Percentiles rank a stretch among this genome's conserved stretches.
These are phyloP conservation scores for Psophocarpus tetragonolobus DNA, from an alignment of 306 rosid species.

Conservation along the genomic window DNA sequence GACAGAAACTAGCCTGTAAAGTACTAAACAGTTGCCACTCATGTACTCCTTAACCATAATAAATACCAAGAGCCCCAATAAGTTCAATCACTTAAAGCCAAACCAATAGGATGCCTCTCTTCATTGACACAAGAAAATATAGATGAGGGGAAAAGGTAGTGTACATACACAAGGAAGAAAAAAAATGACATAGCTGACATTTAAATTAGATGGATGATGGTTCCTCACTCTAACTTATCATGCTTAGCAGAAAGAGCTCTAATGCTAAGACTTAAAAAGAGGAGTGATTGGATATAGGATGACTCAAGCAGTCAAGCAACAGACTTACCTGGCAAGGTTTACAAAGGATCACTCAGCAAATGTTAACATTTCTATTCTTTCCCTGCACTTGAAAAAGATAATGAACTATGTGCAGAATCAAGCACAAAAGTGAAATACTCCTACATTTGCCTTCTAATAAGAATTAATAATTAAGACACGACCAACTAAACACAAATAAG, in stretches of 20 bases:
- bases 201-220: conserved; percentile 28
- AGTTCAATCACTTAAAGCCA: conserved; percentile 38
- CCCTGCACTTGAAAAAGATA: conserved; percentile 45
- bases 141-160: conserved; percentile 32
- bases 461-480: conserved; percentile 6
- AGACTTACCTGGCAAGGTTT: conserved; percentile 47
- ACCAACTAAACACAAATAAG: not conserved
- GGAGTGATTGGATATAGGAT: conserved; percentile 33
- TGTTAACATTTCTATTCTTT: conserved; percentile 44
- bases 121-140: conserved; percentile 37
- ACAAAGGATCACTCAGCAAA: conserved; percentile 39
- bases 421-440: conserved; percentile 27
- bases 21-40: conserved; percentile 38
- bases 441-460: conserved; percentile 20
- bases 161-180: conserved; percentile 6
- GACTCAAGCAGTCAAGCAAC: conserved; percentile 36
- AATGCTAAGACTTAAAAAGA: conserved; percentile 28
- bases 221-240: conserved; percentile 30
- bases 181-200: conserved; percentile 18
- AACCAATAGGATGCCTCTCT: conserved; percentile 30
- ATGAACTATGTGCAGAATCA: conserved; percentile 31
- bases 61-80: conserved; percentile 34
- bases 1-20: conserved; percentile 27
- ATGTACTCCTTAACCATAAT: conserved; percentile 21
- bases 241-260: conserved; percentile 25